Conservation (phyloP, 257 asterid genomes). For the Solanum piurae region DNA sequence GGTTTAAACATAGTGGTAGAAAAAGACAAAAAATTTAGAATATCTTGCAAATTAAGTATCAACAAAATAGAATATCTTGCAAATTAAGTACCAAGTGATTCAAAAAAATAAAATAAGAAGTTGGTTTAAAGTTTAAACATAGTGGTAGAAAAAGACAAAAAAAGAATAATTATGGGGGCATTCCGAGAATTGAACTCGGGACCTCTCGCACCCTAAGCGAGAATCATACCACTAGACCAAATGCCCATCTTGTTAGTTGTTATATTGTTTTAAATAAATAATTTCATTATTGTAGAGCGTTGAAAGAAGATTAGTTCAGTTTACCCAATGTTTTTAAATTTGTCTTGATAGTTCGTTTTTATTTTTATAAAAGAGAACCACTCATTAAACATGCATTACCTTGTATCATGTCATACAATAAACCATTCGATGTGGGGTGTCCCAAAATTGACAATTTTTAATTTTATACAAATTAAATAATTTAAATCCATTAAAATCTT, state of each 20-base stretch:
- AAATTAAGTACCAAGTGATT: background rate
- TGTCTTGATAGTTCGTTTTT: background rate
- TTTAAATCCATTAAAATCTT: background rate
- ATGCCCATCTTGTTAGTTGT: slow-evolving; percentile 22
- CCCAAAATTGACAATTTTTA: background rate
- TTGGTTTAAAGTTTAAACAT: background rate
- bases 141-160: background rate
- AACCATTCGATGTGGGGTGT: background rate
- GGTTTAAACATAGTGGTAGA: no score
- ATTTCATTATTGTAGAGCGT: no score
- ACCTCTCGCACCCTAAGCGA: slow-evolving; percentile 95
- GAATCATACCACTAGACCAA: slow-evolving; percentile 86
- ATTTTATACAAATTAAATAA: background rate
- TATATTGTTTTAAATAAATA: accelerated
- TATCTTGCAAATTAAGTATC: no score
- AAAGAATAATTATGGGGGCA: slow-evolving; percentile 12
- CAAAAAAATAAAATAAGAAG: background rate
- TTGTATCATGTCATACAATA: background rate
- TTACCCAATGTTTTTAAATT: background rate
- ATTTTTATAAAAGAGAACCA: background rate
- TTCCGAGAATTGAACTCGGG: slow-evolving; percentile 92
- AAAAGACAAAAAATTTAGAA: no score
- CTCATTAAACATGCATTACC: background rate
- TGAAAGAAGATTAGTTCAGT: background rate
- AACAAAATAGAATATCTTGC: no score